Percentiles rank a stretch among this genome's conserved stretches.
These are phyloP conservation scores for Wallacemonas sp. DNA, from an alignment of 208 protist genomes.

Conservation along the genomic window DNA sequence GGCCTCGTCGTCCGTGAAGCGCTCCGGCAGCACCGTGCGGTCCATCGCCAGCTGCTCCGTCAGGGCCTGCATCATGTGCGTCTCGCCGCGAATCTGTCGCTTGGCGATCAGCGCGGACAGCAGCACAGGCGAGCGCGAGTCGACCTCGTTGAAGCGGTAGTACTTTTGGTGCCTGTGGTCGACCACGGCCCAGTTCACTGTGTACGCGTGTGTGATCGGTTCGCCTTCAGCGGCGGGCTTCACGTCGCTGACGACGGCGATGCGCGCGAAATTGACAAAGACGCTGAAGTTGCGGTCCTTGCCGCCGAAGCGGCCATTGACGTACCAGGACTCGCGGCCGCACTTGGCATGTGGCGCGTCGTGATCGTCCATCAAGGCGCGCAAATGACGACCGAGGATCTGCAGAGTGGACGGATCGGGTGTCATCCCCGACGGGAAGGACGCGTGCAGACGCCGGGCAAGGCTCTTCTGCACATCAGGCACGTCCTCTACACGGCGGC, in stretches of 20 bases:
- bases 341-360: constrained; percentile 44
- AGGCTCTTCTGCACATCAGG: constrained; percentile 29
- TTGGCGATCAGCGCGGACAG: constrained; percentile 47
- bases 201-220: constrained; percentile 26
- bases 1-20: constrained; percentile 23
- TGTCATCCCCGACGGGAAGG: constrained; percentile 29
- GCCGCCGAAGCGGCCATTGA: constrained; percentile 42
- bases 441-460: constrained; percentile 34
- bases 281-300: constrained; percentile 44
- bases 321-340: constrained; percentile 42
- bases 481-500: constrained; percentile 30
- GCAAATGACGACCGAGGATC: constrained; percentile 25
- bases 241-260: constrained; percentile 46
- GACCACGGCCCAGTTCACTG: constrained; percentile 55
- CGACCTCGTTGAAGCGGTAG: constrained; percentile 59
- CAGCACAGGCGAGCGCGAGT: constrained; percentile 43
- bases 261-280: constrained; percentile 37
- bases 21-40: constrained; percentile 43
- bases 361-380: constrained; percentile 34
- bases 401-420: not conserved
- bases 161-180: constrained; percentile 52
- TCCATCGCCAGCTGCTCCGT: constrained; percentile 53
- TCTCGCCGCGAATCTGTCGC: constrained; percentile 26
- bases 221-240: constrained; percentile 27
- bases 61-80: constrained; percentile 55